These are phyloP conservation scores for Clarireedia homoeocarpa DNA, from an alignment of 2,329 filamentous ascomycete species.

Conservation along the genomic window DNA sequence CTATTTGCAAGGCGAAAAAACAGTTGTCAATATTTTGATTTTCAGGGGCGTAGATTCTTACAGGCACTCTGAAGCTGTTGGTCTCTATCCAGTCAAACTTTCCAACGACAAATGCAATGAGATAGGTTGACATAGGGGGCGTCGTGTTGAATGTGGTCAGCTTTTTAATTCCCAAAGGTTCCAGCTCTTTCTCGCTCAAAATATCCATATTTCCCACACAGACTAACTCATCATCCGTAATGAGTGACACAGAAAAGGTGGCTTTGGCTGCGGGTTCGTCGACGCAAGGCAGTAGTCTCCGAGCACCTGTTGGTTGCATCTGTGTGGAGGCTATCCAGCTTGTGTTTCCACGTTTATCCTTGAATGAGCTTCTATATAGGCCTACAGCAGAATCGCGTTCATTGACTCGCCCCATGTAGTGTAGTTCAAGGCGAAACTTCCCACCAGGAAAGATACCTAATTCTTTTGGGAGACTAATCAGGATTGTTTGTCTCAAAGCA, in stretches of 20 bases:
- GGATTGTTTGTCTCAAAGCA: conserved; percentile 35
- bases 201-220: conserved; percentile 65
- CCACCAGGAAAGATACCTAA: conserved; percentile 43
- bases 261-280: conserved; percentile 67
- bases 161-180: conserved; percentile 46
- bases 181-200: conserved; percentile 29
- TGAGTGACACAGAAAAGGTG: conserved; percentile 57
- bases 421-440: conserved; percentile 53
- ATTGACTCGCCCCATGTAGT: conserved; percentile 55
- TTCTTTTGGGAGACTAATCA: conserved; percentile 50
- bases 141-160: conserved; percentile 61
- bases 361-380: conserved; percentile 60
- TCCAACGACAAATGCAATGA: conserved; percentile 62
- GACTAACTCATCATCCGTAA: conserved; percentile 58
- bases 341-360: conserved; percentile 47
- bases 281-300: conserved; percentile 61
- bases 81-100: conserved; percentile 63
- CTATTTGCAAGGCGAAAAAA: conserved; percentile 43
- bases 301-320: conserved; percentile 64
- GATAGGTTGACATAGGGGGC: conserved; percentile 64
- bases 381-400: conserved; percentile 23
- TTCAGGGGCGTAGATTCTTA: conserved; percentile 57
- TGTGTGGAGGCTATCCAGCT: conserved; percentile 61
- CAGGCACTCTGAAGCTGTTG: conserved; percentile 58
- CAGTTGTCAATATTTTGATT: conserved; percentile 13